phyloP scores from a whole-genome alignment of 495 filamentous ascomycete genomes.

The Xylona heveae region DNA sequence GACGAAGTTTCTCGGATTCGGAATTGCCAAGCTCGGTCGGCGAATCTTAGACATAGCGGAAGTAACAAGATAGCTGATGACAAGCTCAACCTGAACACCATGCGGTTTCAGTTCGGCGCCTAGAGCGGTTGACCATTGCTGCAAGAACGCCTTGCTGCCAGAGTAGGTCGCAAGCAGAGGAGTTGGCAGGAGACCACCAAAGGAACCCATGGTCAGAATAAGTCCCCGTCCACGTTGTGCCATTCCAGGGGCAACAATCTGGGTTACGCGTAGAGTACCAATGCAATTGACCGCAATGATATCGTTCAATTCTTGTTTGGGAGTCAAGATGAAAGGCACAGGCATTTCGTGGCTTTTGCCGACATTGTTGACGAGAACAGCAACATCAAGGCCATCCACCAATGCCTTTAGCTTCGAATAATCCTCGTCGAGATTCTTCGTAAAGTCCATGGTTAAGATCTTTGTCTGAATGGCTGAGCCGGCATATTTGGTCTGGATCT shows the following conservation, averaged over 20 bases:
- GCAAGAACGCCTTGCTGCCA: conserved; percentile 93
- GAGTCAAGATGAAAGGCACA: conserved; percentile 64
- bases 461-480: conserved; percentile 42
- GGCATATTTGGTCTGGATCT: conserved; percentile 42
- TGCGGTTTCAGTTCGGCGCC: conserved; percentile 59
- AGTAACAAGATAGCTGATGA: conserved; percentile 79
- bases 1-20: conserved; percentile 67
- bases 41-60: conserved; percentile 93
- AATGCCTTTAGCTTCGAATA: conserved; percentile 48
- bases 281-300: conserved; percentile 92
- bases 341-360: conserved; percentile 86
- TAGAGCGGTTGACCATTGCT: conserved; percentile 83
- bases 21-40: conserved; percentile 50
- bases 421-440: conserved; percentile 50
- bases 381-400: conserved; percentile 53
- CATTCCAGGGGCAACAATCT: conserved; percentile 71
- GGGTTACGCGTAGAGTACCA: conserved; percentile 69
- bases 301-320: conserved; percentile 53
- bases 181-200: conserved; percentile 76
- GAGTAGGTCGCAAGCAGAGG: conserved; percentile 92
- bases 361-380: conserved; percentile 91
- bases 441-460: conserved; percentile 78
- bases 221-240: conserved; percentile 60
- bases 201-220: conserved; percentile 92
- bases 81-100: conserved; percentile 66